Evolutionary conservation across 1,284 basidiomycete genomes (phyloP).

Genomic region (Pseudozyma sp.): DNA sequence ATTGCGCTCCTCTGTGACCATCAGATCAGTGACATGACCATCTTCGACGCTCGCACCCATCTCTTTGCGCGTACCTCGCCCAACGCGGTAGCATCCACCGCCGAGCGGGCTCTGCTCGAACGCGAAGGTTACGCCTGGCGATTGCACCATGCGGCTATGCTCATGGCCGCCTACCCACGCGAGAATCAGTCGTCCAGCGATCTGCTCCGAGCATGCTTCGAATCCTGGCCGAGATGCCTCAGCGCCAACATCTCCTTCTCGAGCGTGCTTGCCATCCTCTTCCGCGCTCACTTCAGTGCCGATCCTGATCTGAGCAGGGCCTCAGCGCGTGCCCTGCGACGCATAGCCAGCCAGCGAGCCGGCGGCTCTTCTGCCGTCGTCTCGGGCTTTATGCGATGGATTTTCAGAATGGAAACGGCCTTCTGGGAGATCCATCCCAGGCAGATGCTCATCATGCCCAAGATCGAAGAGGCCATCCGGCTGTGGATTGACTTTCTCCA

Average conservation of each 20-base stretch:
- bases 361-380: constrained; percentile 74
- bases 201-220: constrained; percentile 82
- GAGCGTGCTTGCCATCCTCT: constrained; percentile 82
- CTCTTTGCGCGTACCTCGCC: constrained; percentile 37
- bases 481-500: constrained; percentile 83
- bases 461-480: constrained; percentile 74
- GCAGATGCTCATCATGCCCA: constrained; percentile 76
- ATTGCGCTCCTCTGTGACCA: constrained; percentile 78
- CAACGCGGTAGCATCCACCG: constrained; percentile 26
- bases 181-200: constrained; percentile 77
- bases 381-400: constrained; percentile 78
- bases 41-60: constrained; percentile 86
- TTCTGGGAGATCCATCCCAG: constrained; percentile 77
- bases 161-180: constrained; percentile 76
- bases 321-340: constrained; percentile 78
- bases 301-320: constrained; percentile 78
- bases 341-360: constrained; percentile 77
- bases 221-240: constrained; percentile 85
- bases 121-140: constrained; percentile 71
- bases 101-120: constrained; percentile 56
- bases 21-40: constrained; percentile 79
- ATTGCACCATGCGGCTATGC: constrained; percentile 73
- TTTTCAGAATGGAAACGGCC: constrained; percentile 80
- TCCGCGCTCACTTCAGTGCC: constrained; percentile 84
- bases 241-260: constrained; percentile 71